Base-by-base conservation (phyloP, 768 basidiomycete genomes). In the Hydnum rufescens region DNA sequence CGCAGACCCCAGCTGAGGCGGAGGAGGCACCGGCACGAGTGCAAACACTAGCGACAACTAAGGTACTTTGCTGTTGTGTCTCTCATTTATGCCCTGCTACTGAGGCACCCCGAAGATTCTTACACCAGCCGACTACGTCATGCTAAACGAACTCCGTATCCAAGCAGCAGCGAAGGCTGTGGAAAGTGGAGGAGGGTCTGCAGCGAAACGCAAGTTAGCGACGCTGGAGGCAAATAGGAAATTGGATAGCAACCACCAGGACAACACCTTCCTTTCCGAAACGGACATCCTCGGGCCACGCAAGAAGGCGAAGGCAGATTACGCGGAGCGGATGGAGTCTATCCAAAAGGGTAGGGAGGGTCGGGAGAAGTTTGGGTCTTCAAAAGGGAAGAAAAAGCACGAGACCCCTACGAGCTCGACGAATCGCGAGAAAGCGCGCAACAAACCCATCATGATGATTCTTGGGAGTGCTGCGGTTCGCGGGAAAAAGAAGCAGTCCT, bases 391-490 rank as follows among this genome's bases (percentile, higher is more conserved):
- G 70, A 82, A 85, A 66, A 86, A 77, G 55, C 88, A 87, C 63
- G 85, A 71, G 32, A 66, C 69, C 6, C 77, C 80, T 54, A 88
- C 85, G 65, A 87, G 84, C 62, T 79, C 82, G 53, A 93, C 90
- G 31, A 95, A 95, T 65, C 72, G 77, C 61, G 86, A 93, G 68
- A 95, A 95, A 75, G 76, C 78, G 34, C 75, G 82, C 63, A 90
- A 92, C 64, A 95, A 96, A 65, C 90, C 90, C 25, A 74, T 93
- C 58, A 92, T 93, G 90, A 89, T 88, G 86, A 78, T 87, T 51
- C 67, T 88, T 56, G 72, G 78, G 49, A 85, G 82, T 54, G 73
- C 73, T 1, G 76, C 78, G 1, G 82, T 88, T n/a, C 70, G 71
- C 57, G 71, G 82, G 1, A 88, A 89, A 69, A 87, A 84, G 69